Conservation (phyloP, 768 basidiomycete genomes). For the Tubosaeta brunneosetosa region DNA sequence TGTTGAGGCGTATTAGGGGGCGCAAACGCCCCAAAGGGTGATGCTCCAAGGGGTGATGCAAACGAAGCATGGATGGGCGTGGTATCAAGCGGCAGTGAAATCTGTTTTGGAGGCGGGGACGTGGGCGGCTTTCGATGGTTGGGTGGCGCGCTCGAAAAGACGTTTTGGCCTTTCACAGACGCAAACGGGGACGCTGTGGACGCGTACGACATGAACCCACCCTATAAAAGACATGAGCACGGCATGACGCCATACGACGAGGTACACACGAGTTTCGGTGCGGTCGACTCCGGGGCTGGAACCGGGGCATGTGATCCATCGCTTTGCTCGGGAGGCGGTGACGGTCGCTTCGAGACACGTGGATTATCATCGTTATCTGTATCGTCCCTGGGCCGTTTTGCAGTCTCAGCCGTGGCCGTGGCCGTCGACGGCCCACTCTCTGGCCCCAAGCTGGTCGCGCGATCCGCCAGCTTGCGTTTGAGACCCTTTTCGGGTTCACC, state of each 20-base stretch:
- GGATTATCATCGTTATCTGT: constrained; percentile 60
- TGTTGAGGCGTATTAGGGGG: constrained; percentile 16
- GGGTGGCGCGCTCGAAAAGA: constrained; percentile 30
- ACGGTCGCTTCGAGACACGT: constrained; percentile 52
- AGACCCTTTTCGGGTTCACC: constrained; percentile 53
- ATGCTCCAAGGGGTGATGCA: constrained; percentile 20
- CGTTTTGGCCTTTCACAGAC: constrained; percentile 62
- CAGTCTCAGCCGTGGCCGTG: constrained; percentile 32
- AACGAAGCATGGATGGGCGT: constrained; percentile 14
- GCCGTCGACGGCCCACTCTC: constrained; percentile 24
- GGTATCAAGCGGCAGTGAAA: constrained; percentile 22
- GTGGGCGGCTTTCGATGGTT: constrained; percentile 28
- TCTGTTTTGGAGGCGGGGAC: constrained; percentile 21
- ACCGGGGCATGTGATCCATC: constrained; percentile 14
- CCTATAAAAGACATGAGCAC: constrained; percentile 32
- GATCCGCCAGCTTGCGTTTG: constrained; percentile 67
- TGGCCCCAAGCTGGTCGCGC: constrained; percentile 60
- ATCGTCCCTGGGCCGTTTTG: constrained; percentile 62
- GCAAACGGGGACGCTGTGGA: constrained; percentile 72
- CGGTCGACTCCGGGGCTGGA: constrained; percentile 22
- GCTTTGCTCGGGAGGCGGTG: constrained; percentile 61
- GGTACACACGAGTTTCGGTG: constrained; percentile 45
- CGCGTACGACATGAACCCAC: constrained; percentile 79
- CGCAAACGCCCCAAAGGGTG: constrained; percentile 19
- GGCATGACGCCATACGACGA: constrained; percentile 6